These are phyloP conservation scores for Mortierella sp. DNA, from an alignment of 371 early-diverging fungal genomes.

Conservation along the genomic window DNA sequence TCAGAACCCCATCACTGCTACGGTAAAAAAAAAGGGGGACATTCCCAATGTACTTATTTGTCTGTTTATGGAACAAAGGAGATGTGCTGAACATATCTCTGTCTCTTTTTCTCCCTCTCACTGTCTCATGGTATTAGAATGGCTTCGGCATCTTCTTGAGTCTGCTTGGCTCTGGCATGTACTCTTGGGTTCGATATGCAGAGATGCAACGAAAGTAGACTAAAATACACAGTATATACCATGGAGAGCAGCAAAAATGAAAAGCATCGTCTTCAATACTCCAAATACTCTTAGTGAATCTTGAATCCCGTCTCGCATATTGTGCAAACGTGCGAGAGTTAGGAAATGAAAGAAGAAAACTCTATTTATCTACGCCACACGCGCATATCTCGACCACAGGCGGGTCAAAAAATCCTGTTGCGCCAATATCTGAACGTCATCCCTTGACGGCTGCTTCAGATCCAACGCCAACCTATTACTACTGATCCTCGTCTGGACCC, in stretches of 20 bases:
- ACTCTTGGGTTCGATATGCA: constrained; percentile 76
- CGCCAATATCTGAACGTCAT: constrained; percentile 24
- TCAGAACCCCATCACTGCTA: constrained; percentile 71
- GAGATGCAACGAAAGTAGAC: constrained; percentile 60
- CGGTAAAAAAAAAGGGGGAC: constrained; percentile 57
- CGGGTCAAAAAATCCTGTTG: constrained; percentile 37
- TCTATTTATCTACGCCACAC: constrained; percentile 1
- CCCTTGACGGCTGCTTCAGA: constrained; percentile 27
- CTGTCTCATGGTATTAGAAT: constrained; percentile 57
- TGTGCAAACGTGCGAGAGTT: too few relatives aligned
- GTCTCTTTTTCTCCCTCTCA: constrained; percentile 3
- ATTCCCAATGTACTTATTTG: not conserved
- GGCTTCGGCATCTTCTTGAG: constrained; percentile 76
- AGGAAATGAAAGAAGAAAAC: too few relatives aligned
- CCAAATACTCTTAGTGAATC: too few relatives aligned
- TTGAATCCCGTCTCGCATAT: too few relatives aligned
- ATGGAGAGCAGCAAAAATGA: not conserved
- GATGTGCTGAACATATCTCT: constrained; percentile 8
- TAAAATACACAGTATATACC: not conserved
- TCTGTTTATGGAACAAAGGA: too few relatives aligned
- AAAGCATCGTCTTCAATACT: not conserved
- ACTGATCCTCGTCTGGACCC: constrained; percentile 27
- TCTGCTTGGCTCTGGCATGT: constrained; percentile 73
- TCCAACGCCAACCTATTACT: constrained; percentile 49
- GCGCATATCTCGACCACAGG: constrained; percentile 44